These are phyloP conservation scores for Termitomyces sp. DNA, from an alignment of 768 basidiomycete genomes.

Conservation along the genomic window DNA sequence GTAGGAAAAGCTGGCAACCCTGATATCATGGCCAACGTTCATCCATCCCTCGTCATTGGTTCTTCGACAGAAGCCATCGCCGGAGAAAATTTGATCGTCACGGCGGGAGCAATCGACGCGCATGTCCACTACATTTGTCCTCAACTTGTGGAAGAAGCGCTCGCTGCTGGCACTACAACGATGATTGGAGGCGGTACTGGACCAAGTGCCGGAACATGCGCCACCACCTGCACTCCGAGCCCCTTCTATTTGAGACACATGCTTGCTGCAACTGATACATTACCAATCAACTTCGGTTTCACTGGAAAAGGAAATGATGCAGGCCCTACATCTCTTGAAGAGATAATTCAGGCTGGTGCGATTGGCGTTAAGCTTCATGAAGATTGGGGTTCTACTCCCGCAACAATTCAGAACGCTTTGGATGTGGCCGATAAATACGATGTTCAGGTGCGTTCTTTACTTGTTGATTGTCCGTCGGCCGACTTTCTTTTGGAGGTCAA, in stretches of 20 bases:
- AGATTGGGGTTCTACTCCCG: conserved; percentile 94
- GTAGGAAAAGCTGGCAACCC: conserved; percentile 99
- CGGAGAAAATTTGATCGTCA: conserved; percentile 90
- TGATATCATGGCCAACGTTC: conserved; percentile 81
- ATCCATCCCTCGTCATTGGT: conserved; percentile 71
- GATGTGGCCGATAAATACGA: conserved; percentile 87
- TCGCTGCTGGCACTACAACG: conserved; percentile 82
- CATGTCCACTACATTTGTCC: conserved; percentile 97
- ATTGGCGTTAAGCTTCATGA: conserved; percentile 91
- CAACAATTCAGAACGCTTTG: conserved; percentile 69
- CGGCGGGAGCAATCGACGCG: conserved; percentile 88
- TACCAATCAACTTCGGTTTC: conserved; percentile 90
- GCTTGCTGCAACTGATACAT: conserved; percentile 85
- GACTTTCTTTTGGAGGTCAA: conserved; percentile 47
- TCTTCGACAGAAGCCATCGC: conserved; percentile 94
- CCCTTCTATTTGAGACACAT: conserved; percentile 87
- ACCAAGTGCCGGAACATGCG: conserved; percentile 82
- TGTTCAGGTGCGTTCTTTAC: conserved; percentile 61
- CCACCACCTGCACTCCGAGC: conserved; percentile 92
- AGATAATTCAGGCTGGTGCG: conserved; percentile 15
- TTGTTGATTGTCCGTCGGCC: not conserved
- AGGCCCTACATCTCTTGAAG: conserved; percentile 55
- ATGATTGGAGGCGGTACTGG: conserved; percentile 97
- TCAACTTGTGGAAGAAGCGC: conserved; percentile 83
- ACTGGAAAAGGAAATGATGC: conserved; percentile 98